Percentiles rank a stretch among this genome's conserved stretches.
phyloP scores from a whole-genome alignment of 495 filamentous ascomycete genomes.

The Penicillium lividum region DNA sequence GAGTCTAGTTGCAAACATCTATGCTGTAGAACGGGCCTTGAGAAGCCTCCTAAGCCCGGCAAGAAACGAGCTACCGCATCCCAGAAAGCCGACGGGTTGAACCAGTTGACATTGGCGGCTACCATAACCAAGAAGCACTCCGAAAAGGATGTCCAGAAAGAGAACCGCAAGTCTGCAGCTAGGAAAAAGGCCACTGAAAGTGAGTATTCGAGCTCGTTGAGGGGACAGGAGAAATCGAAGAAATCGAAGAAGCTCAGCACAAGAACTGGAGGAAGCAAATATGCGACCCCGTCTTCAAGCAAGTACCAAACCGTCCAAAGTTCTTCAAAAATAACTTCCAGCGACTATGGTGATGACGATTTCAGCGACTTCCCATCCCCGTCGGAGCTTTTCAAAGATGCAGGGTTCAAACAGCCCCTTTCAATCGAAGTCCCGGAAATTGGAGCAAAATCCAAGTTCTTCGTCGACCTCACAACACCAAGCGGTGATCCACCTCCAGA shows the following conservation, averaged over 20 bases:
- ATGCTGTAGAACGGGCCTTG: constrained; percentile 86
- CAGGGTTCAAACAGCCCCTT: neutral
- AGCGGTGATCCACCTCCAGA: neutral
- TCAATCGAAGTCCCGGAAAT: neutral
- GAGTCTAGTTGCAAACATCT: constrained; percentile 70
- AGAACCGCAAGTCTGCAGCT: neutral
- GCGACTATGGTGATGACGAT: constrained; percentile 38
- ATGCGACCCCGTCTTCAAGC: neutral
- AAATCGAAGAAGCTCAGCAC: neutral
- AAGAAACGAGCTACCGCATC: constrained; percentile 30
- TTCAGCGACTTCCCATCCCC: constrained; percentile 46
- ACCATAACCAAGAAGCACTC: constrained; percentile 31
- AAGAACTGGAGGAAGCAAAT: neutral
- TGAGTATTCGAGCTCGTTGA: neutral
- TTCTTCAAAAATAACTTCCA: constrained; percentile 21
- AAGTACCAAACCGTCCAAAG: neutral
- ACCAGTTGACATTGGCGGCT: constrained; percentile 32
- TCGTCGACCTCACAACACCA: neutral
- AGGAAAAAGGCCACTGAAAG: neutral
- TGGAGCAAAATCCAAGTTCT: neutral
- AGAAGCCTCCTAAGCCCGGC: constrained; percentile 69
- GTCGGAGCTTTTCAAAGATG: constrained; percentile 26
- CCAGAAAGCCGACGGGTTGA: constrained; percentile 24
- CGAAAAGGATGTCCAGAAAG: neutral
- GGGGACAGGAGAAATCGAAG: neutral